Conservation (phyloP, 2,329 filamentous ascomycete species). For the Colletotrichum gigasporum region DNA sequence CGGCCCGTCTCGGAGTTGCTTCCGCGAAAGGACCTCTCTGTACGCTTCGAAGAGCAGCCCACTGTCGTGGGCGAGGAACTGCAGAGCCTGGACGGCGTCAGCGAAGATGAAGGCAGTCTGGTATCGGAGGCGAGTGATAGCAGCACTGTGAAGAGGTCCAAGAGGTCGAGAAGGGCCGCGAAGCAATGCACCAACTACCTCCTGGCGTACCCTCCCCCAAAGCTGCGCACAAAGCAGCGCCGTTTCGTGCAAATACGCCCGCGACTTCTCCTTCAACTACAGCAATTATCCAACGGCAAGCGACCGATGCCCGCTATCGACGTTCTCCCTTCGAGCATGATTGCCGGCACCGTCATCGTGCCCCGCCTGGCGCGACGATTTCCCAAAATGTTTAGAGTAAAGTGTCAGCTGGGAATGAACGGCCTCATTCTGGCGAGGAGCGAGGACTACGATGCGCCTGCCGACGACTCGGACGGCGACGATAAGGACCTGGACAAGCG, state of each 20-base stretch:
- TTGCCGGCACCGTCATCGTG: constrained; percentile 64
- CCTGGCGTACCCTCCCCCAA: constrained; percentile 74
- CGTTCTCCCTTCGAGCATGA: constrained; percentile 74
- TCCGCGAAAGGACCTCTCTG: constrained; percentile 51
- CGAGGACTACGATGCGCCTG: constrained; percentile 65
- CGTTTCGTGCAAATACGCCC: constrained; percentile 74
- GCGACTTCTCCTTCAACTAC: constrained; percentile 76
- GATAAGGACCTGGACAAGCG: constrained; percentile 59
- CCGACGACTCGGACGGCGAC: constrained; percentile 58
- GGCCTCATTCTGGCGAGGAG: constrained; percentile 78
- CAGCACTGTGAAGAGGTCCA: constrained; percentile 45
- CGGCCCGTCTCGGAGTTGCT: constrained; percentile 50
- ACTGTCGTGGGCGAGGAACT: constrained; percentile 35
- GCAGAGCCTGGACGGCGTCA: constrained; percentile 41
- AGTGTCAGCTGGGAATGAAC: constrained; percentile 71
- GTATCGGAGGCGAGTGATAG: constrained; percentile 57
- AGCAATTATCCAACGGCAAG: constrained; percentile 67
- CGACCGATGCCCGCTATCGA: constrained; percentile 77
- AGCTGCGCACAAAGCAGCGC: constrained; percentile 67
- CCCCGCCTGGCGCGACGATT: constrained; percentile 68
- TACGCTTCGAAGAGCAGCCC: constrained; percentile 56
- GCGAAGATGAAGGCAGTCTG: constrained; percentile 60
- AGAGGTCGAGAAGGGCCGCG: constrained; percentile 36
- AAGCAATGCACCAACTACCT: constrained; percentile 71
- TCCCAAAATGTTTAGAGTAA: constrained; percentile 70